Base-by-base conservation (phyloP, 805 yeast genomes). In the Saccharomycopsis vini region DNA sequence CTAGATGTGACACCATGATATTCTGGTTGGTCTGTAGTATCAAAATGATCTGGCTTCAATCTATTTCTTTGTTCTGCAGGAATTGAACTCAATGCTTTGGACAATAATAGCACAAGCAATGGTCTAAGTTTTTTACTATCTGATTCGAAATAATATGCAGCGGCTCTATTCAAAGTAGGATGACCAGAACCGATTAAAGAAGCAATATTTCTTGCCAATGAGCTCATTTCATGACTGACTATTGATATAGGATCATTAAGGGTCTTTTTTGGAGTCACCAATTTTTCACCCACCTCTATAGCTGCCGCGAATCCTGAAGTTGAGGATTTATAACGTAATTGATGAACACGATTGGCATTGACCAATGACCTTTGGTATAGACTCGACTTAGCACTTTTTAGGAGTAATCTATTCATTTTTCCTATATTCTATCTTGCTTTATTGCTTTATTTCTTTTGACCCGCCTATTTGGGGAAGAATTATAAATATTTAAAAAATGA, bases 51-150 rank as follows among this genome's bases (percentile, higher is more conserved):
- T 29, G 83, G 75, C 10, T 61, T 57, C 22, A 79, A 71, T 47
- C 90, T 66, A 46, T 75, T 73, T 54, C 96, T 69, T 58, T 85
- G 68, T 22, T 69, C 71, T 13, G 68, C 50, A 2, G 97, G 96
- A 34, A 89, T 85, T 48, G 72, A 69, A 49, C 81, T 72, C 44
- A 90, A 68, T 3, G 96, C 92, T 56, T 87, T 82, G 29, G 94
- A 77, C 42, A 92, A 67, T 39, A 92, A 65, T 45, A 92, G 67
- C 10, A 92, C 97, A 47, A 92, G 75, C 52, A 92, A 65, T 1
- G 98, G 98, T 46, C 98, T 72, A 16, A 92, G 87, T 58, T 89
- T 94, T 62, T 92, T 92, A 5, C 98, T 97, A 58, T 90, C 95
- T 16, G 92, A 85, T 62, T 89, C 95, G 54, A 92, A 92, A 64